Conservation (phyloP, 345 rosid species). For the Syzygium oleosum region DNA sequence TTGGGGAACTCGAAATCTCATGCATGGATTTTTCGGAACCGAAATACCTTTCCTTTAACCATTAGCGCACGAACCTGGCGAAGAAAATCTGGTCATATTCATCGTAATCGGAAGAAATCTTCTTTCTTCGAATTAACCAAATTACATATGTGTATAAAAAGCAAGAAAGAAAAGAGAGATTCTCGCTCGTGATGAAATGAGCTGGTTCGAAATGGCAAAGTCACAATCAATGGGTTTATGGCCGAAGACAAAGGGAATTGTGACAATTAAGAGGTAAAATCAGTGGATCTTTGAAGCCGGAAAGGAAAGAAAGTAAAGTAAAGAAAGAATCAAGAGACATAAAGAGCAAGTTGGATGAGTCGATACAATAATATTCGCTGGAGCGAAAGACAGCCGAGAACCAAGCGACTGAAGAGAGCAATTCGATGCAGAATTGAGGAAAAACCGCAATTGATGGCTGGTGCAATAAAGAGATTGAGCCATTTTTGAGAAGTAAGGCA, state of each 20-base stretch:
- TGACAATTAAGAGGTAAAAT: not conserved
- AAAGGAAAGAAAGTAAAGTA: too few species aligned
- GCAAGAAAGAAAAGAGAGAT: not conserved
- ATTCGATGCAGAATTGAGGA: too few species aligned
- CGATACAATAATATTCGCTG: too few species aligned
- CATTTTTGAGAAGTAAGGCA: too few species aligned
- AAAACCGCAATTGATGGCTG: too few species aligned
- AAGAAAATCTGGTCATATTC: not conserved
- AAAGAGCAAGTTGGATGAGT: too few species aligned
- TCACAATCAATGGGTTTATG: not conserved
- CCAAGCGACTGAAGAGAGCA: too few species aligned
- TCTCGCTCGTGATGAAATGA: not conserved
- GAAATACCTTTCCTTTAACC: not conserved
- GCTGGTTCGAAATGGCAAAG: not conserved
- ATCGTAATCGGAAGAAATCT: not conserved
- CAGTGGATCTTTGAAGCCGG: not conserved
- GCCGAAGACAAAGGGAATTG: not conserved
- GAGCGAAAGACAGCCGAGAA: too few species aligned
- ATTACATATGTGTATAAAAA: not conserved
- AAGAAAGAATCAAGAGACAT: too few species aligned
- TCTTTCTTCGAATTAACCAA: not conserved
- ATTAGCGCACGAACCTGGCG: not conserved
- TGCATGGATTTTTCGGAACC: not conserved
- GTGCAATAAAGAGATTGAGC: too few species aligned
- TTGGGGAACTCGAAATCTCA: not conserved